phyloP scores from a whole-genome alignment of 2,329 filamentous ascomycete genomes.

The Hymenoscyphus linearis region DNA sequence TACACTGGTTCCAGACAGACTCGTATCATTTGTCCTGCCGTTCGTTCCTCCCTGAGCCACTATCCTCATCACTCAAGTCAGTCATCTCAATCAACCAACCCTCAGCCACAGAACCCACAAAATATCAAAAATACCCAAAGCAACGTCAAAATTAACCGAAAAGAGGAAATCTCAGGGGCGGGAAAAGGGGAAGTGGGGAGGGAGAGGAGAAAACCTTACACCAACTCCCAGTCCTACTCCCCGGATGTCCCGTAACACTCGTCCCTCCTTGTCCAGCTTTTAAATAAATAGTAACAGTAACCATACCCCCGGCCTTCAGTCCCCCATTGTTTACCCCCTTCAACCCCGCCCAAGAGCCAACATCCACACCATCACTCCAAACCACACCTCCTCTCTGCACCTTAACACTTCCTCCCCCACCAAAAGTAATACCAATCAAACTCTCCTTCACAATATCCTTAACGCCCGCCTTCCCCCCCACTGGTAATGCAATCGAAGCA shows the following conservation, averaged over 20 bases:
- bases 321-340: no score
- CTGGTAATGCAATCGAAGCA: conserved; percentile 1
- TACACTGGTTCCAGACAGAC: conserved; percentile 37
- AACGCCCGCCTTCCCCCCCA: conserved; percentile 5
- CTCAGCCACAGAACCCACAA: background rate
- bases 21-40: conserved; percentile 39
- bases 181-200: no score
- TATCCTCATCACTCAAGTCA: conserved; percentile 49
- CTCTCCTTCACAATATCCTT: background rate
- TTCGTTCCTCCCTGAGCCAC: conserved; percentile 17
- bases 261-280: conserved; percentile 49
- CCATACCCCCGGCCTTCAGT: conserved; percentile 43
- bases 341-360: conserved; percentile 40
- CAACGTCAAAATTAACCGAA: no score
- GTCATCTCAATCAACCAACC: background rate
- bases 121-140: background rate
- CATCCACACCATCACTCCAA: conserved; percentile 56
- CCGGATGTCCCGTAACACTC: conserved; percentile 59
- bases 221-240: conserved; percentile 58
- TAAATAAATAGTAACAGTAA: conserved; percentile 56
- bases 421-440: conserved; percentile 4
- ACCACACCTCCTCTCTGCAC: conserved; percentile 51
- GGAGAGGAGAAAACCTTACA: background rate
- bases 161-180: no score
- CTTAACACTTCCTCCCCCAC: conserved; percentile 23